Evolutionary conservation across 108 stramenopile genomes (phyloP).

Genomic region (Phaeodactylum tricornutum): DNA sequence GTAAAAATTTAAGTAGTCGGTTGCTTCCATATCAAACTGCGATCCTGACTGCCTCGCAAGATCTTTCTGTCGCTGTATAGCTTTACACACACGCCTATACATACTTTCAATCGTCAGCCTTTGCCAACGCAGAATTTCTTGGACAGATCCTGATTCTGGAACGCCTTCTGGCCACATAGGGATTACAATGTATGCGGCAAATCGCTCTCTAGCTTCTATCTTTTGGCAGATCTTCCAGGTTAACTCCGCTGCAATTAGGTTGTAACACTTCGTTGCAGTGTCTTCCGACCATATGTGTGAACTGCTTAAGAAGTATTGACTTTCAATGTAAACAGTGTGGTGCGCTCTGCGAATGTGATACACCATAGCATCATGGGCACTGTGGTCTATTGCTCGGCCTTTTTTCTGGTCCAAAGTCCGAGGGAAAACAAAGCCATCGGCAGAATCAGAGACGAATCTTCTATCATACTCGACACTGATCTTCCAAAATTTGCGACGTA

Average conservation of each 20-base stretch:
- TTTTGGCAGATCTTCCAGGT: slow-evolving; percentile 48
- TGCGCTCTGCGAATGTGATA: slow-evolving; percentile 41
- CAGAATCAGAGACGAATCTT: not conserved
- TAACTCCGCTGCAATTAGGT: slow-evolving; percentile 50
- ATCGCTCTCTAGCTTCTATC: slow-evolving; percentile 38
- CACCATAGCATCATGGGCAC: not conserved
- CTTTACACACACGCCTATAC: slow-evolving; percentile 10
- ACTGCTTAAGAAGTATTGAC: slow-evolving; percentile 41
- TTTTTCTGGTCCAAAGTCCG: not conserved
- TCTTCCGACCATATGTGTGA: slow-evolving; percentile 33
- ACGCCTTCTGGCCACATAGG: slow-evolving; percentile 57
- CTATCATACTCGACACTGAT: not conserved
- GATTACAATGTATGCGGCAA: slow-evolving; percentile 48
- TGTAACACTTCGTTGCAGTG: slow-evolving; percentile 26
- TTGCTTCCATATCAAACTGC: not conserved
- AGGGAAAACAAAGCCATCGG: not conserved
- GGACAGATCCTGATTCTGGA: slow-evolving; percentile 23
- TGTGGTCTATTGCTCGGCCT: not conserved
- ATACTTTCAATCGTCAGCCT: slow-evolving; percentile 35
- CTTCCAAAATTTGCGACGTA: not conserved
- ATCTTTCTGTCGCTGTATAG: not conserved
- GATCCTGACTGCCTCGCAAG: not conserved
- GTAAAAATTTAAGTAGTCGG: slow-evolving; percentile 38
- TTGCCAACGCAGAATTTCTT: slow-evolving; percentile 36
- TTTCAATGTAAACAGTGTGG: slow-evolving; percentile 52